Evolutionary conservation across 75 land plant genomes (phyloP).

Genomic region (Ceratopteris richardii): DNA sequence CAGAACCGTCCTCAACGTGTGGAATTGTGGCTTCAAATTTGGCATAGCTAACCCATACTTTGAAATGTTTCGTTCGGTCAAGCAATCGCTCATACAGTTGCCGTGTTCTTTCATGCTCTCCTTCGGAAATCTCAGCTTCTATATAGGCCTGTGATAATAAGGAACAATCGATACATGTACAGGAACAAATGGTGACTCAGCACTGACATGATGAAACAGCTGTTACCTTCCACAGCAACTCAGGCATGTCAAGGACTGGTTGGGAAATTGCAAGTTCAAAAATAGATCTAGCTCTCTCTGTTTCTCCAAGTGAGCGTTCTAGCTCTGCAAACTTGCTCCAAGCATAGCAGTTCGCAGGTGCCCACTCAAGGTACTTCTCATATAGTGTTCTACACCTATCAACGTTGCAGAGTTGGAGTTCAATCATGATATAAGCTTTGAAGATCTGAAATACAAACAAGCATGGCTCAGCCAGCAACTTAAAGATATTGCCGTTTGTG

Average conservation of each 20-base stretch:
- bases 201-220: not conserved
- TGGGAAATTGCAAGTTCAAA: slow-evolving; percentile 92
- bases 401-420: slow-evolving; percentile 81
- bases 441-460: too few relatives aligned
- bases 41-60: slow-evolving; percentile 96
- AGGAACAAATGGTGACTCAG: not conserved
- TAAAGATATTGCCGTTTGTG: not conserved
- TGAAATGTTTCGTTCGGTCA: slow-evolving; percentile 85
- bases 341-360: slow-evolving; percentile 91
- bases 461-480: not conserved
- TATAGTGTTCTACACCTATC: slow-evolving; percentile 77
- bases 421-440: slow-evolving; percentile 92
- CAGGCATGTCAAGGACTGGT: slow-evolving; percentile 92
- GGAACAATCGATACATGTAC: too few relatives aligned
- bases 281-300: slow-evolving; percentile 73
- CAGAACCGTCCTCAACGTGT: slow-evolving; percentile 31
- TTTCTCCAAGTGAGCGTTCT: slow-evolving; percentile 74
- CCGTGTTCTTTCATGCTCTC: slow-evolving; percentile 75
- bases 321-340: slow-evolving; percentile 95
- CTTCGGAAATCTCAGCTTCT: slow-evolving; percentile 86
- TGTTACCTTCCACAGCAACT: slow-evolving; percentile 87
- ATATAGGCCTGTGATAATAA: slow-evolving; percentile 93
- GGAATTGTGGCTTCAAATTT: slow-evolving; percentile 74
- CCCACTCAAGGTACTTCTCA: slow-evolving; percentile 94
- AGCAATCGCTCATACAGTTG: slow-evolving; percentile 81